Conservation (phyloP, 1,284 basidiomycete species). For the Leccinum pachyderme region DNA sequence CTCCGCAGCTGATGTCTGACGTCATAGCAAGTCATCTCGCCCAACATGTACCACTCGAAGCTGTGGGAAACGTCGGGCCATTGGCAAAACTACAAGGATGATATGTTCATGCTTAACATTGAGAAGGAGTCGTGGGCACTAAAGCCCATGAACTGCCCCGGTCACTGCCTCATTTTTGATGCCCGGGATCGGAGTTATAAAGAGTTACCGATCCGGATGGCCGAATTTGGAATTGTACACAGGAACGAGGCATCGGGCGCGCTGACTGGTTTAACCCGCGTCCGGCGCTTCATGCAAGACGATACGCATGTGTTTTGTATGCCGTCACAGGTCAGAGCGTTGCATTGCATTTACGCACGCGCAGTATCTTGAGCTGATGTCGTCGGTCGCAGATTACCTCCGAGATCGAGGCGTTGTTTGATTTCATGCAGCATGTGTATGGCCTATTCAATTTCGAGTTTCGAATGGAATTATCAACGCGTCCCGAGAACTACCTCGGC, state of each 20-base stretch:
- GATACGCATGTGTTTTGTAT: conserved; percentile 98
- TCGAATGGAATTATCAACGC: conserved; percentile 92
- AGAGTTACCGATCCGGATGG: conserved; percentile 95
- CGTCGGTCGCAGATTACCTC: conserved; percentile 65
- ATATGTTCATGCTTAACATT: conserved; percentile 93
- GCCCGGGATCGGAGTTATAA: conserved; percentile 92
- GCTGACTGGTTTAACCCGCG: conserved; percentile 90
- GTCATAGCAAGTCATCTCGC: conserved; percentile 76
- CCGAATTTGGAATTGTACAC: conserved; percentile 98
- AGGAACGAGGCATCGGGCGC: conserved; percentile 97
- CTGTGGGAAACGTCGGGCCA: conserved; percentile 99
- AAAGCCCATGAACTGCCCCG: conserved; percentile 99
- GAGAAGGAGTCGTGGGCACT: conserved; percentile 95
- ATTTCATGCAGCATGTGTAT: conserved; percentile 94
- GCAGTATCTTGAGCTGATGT: not conserved
- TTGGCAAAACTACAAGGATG: conserved; percentile 97
- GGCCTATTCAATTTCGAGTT: conserved; percentile 98
- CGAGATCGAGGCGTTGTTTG: conserved; percentile 87
- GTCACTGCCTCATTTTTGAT: conserved; percentile 96
- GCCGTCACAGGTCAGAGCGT: conserved; percentile 73
- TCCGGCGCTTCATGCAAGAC: conserved; percentile 95
- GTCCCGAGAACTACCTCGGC: conserved; percentile 94
- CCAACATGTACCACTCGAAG: conserved; percentile 97
- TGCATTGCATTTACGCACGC: not conserved
- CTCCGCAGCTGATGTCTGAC: conserved; percentile 10